Base-by-base conservation (phyloP, 1,139 yeast genomes). In the Suhomyces anneliseae region DNA sequence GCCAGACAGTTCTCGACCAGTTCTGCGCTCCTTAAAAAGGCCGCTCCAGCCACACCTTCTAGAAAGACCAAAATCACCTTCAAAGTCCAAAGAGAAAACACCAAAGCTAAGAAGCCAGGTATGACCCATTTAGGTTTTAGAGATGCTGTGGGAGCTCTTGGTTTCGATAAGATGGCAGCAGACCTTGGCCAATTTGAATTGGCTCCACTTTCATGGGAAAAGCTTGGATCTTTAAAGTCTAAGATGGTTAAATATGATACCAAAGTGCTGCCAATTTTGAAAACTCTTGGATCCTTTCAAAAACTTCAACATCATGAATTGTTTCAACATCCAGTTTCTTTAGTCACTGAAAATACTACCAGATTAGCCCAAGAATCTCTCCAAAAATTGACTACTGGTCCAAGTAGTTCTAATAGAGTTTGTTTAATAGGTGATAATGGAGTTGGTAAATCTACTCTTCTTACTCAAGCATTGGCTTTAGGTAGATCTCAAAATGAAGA, bases 361-460 rank as follows among this genome's bases (percentile, higher is more conserved):
- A 49, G 51, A n/a, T 48, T 72, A 19, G 50, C 61, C 26, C 48
- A 56, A n/a, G 48, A 52, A 9, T 67, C 73, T 48, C 54, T 74
- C 7, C 46, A 55, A 12, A 62, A 64, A 33, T 59, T 72, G 49
- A 49, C 42, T 36, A 40, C 51, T 5, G 51, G 52, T 2, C 44
- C 60, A 1, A 71, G 81, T 1, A 58, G 61, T 14, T 58, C 66
- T 10, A 86, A 83, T 61, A 74, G 87, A 59, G 56, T 78, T 37
- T 72, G 87, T 42, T 55, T 92, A 24, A 66, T 81, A 32, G 98
- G 98, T 38, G 83, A 78, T 48, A 70, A 81, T 42, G 97, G 97
- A 40, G 76, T 79, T 9, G 98, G 98, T 9, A 92, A 92, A 69
- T 80, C 93, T 3, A 81, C 90, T 0, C 64, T 86, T 36, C 58